A percentile compares a stretch with the other conserved stretches of the same genome.
phyloP scores from a whole-genome alignment of 805 yeast species.

The Cyberlindnera subsufficiens region DNA sequence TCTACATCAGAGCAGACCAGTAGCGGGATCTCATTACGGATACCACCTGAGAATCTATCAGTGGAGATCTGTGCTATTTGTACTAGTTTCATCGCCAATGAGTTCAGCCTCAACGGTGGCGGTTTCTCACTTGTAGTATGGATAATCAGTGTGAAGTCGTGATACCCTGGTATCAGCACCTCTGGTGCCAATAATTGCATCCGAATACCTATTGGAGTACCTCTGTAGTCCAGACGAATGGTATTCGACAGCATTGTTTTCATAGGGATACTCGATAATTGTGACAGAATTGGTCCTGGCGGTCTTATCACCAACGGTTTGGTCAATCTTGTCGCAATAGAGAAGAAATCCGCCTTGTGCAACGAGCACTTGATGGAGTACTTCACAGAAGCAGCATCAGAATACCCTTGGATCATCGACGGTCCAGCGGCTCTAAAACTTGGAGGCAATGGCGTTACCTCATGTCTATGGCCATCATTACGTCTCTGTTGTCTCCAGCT shows the following conservation, averaged over 20 bases:
- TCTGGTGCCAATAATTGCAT: not conserved
- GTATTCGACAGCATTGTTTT: not conserved
- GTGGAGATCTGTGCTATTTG: not conserved
- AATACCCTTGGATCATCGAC: not conserved
- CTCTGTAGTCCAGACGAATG: not conserved
- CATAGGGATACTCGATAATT: not conserved
- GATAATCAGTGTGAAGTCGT: not conserved
- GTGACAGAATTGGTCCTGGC: slow-evolving; percentile 5
- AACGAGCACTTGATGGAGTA: slow-evolving; percentile 9
- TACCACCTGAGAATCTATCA: not conserved
- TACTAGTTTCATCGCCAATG: not conserved
- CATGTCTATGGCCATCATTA: not conserved
- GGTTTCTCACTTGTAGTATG: not conserved
- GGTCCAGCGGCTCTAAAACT: not conserved
- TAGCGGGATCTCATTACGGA: not conserved
- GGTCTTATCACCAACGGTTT: slow-evolving; percentile 4
- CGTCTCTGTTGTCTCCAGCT: slow-evolving; percentile 5
- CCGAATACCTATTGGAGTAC: too few relatives aligned
- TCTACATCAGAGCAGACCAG: not conserved
- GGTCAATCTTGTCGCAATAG: slow-evolving; percentile 6
- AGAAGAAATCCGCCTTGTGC: slow-evolving; percentile 9
- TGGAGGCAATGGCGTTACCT: not conserved
- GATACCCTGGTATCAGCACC: not conserved
- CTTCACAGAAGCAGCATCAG: not conserved
- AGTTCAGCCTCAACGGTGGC: not conserved